Evolutionary conservation across 495 filamentous ascomycete genomes (phyloP).

Genomic region (Xylaria telfairii): DNA sequence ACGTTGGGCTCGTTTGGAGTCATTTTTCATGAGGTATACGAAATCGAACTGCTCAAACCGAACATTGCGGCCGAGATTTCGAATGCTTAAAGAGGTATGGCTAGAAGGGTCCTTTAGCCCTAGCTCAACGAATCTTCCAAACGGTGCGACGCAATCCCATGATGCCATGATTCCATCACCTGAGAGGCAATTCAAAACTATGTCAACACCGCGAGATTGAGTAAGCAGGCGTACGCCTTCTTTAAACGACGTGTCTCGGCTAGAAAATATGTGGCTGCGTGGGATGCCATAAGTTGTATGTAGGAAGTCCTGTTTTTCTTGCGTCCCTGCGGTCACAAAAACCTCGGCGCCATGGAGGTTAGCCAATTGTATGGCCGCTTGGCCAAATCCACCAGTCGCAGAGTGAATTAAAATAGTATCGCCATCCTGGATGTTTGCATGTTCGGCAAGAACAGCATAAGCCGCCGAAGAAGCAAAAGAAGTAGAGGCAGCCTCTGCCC

Average conservation of each 20-base stretch:
- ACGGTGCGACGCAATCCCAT: slow-evolving; percentile 49
- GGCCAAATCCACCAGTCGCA: slow-evolving; percentile 16
- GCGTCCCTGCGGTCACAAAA: slow-evolving; percentile 18
- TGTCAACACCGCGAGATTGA: slow-evolving; percentile 12
- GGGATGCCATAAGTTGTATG: slow-evolving; percentile 17
- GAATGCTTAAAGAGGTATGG: not conserved
- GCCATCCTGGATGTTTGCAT: slow-evolving; percentile 22
- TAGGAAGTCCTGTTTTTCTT: slow-evolving; percentile 14
- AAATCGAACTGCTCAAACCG: slow-evolving; percentile 26
- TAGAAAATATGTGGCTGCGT: slow-evolving; percentile 22
- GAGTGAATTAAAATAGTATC: slow-evolving; percentile 25
- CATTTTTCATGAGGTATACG: slow-evolving; percentile 11
- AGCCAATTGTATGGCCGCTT: slow-evolving; percentile 22
- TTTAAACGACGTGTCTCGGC: slow-evolving; percentile 19
- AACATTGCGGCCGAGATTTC: slow-evolving; percentile 19
- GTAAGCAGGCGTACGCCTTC: slow-evolving; percentile 12
- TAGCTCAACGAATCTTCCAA: slow-evolving; percentile 51
- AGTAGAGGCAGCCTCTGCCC: slow-evolving; percentile 49
- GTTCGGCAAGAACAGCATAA: slow-evolving; percentile 44
- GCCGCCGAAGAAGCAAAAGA: slow-evolving; percentile 55
- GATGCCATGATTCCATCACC: slow-evolving; percentile 44
- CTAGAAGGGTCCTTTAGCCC: slow-evolving; percentile 21
- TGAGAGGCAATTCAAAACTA: slow-evolving; percentile 55
- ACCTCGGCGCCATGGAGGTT: slow-evolving; percentile 4
- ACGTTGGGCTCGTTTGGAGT: slow-evolving; percentile 20